phyloP scores from a whole-genome alignment of 1,284 basidiomycete genomes.

The Sporisorium reilianum region DNA sequence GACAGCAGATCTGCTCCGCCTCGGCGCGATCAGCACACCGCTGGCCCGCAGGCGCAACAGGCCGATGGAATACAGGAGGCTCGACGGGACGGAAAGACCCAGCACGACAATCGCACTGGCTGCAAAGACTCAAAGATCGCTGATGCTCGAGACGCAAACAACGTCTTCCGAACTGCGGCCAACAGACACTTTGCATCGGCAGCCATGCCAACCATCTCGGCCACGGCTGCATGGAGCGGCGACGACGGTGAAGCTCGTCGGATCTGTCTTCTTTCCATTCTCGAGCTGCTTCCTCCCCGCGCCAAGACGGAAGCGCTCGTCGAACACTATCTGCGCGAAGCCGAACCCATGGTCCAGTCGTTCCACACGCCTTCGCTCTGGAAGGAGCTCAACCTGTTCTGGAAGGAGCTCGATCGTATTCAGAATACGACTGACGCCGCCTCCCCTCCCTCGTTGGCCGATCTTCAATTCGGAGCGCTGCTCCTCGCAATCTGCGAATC shows the following conservation, averaged over 20 bases:
- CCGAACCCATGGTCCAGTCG: conserved; percentile 40
- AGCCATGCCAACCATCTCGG: conserved; percentile 25
- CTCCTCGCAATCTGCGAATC: conserved; percentile 45
- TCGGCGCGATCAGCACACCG: conserved; percentile 1
- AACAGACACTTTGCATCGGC: conserved; percentile 15
- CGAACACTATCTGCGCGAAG: conserved; percentile 39
- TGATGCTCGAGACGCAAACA: not conserved
- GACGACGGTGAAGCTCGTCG: not conserved
- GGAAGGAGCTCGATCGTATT: conserved; percentile 19
- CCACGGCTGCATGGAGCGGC: not conserved
- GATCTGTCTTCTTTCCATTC: conserved; percentile 13
- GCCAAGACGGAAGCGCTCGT: conserved; percentile 38
- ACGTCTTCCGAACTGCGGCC: not conserved
- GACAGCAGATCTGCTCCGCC: conserved; percentile 1
- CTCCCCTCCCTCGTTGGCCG: conserved; percentile 13
- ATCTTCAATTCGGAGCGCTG: conserved; percentile 41
- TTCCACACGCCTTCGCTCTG: conserved; percentile 37
- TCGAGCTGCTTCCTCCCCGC: conserved; percentile 31
- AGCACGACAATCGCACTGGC: not conserved
- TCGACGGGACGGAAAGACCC: not conserved
- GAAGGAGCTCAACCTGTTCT: conserved; percentile 34
- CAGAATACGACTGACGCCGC: not conserved
- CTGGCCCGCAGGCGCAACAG: not conserved
- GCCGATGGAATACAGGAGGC: not conserved
- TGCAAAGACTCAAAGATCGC: not conserved